Conservation (phyloP, 371 early-diverging fungal species). For the Mortierella sp. region DNA sequence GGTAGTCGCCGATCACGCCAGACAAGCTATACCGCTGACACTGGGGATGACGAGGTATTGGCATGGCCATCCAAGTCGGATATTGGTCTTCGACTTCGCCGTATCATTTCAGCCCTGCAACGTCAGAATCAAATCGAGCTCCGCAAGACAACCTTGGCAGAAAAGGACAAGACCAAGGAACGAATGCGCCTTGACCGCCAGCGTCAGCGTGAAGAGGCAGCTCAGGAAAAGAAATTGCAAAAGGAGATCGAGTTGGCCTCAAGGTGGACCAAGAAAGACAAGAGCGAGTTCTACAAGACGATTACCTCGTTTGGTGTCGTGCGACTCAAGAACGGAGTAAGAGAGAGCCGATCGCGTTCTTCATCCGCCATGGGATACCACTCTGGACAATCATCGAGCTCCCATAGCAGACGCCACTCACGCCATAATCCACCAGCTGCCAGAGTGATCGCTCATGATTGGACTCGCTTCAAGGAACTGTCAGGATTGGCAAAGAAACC, state of each 20-base stretch:
- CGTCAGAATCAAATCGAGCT: constrained; percentile 65
- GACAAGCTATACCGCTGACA: constrained; percentile 11
- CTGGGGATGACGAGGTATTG: constrained; percentile 31
- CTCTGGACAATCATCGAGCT: constrained; percentile 34
- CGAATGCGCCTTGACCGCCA: constrained; percentile 53
- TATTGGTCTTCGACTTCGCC: constrained; percentile 76
- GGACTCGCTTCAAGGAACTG: constrained; percentile 77
- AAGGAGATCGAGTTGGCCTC: constrained; percentile 60
- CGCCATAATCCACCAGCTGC: constrained; percentile 22
- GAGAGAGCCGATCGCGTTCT: constrained; percentile 19
- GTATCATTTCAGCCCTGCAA: constrained; percentile 75
- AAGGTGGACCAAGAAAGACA: constrained; percentile 77
- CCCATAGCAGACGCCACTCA: constrained; percentile 38
- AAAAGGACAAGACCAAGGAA: constrained; percentile 57
- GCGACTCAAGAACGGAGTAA: constrained; percentile 18
- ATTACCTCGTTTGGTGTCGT: constrained; percentile 78
- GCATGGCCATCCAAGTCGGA: constrained; percentile 77
- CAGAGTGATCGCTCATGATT: constrained; percentile 45
- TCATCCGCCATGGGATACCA: constrained; percentile 31
- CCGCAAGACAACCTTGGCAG: constrained; percentile 46
- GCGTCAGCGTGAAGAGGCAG: constrained; percentile 61
- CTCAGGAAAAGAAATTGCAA: constrained; percentile 57
- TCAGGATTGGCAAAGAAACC: constrained; percentile 78
- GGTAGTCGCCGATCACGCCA: constrained; percentile 29
- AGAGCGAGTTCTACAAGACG: constrained; percentile 75